These are phyloP conservation scores for Tetrahymena malaccensis DNA, from an alignment of 73 alveolate genomes.

Conservation along the genomic window DNA sequence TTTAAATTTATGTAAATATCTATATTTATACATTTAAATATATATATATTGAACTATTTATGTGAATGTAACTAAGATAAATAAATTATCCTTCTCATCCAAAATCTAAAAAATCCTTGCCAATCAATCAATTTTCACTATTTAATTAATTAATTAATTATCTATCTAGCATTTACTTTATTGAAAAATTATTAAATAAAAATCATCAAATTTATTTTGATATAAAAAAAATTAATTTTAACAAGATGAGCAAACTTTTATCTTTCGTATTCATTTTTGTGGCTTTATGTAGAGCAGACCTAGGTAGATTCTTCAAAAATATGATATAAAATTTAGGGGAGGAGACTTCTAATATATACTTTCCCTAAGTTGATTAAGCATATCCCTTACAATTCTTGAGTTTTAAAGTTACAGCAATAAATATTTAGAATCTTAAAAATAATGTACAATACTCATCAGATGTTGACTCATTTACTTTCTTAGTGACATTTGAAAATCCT, in stretches of 20 bases:
- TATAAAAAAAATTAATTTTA: background rate
- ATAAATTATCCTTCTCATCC: background rate
- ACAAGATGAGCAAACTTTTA: background rate
- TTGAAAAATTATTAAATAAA: background rate
- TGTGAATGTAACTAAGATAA: background rate
- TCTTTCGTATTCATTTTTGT: background rate
- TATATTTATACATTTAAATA: too few species aligned
- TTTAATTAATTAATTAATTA: too few species aligned
- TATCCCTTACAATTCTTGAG: background rate
- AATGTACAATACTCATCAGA: background rate
- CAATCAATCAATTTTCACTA: too few species aligned
- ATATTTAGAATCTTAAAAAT: background rate
- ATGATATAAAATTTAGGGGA: background rate
- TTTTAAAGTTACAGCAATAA: background rate
- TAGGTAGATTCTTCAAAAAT: background rate
- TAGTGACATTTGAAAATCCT: background rate
- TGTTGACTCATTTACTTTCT: background rate
- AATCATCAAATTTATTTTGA: background rate
- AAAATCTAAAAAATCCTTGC: too few species aligned
- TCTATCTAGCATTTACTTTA: background rate
- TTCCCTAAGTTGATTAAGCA: background rate
- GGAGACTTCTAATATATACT: background rate
- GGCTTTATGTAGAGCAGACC: background rate
- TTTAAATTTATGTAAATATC: too few species aligned
- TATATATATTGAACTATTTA: too few species aligned